Base-by-base conservation (phyloP, 169 alveolate species). In the Miamiensis avidus region DNA sequence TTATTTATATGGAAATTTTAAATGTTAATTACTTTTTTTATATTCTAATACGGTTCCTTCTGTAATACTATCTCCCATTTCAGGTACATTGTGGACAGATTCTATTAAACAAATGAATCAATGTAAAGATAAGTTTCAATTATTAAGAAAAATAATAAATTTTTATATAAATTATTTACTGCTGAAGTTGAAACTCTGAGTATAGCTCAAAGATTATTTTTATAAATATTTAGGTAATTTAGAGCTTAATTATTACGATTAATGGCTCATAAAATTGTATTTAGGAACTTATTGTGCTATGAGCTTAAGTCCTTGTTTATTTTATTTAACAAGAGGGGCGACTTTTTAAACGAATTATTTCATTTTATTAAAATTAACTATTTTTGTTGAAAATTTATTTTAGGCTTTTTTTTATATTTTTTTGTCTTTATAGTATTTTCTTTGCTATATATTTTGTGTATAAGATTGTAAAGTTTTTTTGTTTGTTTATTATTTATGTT, bases 11-110 rank as follows among this genome's bases (percentile, higher is more conserved):
- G 28, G 34, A 31, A 27, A 76, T 0, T 30, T 15, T 29, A n/a
- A 30, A 29, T 29, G 49, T 1, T 29, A 29, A 28, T 74, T 91
- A 91, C 93, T 82, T 87, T 90, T 90, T 26, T 76, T 75, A 69
- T 84, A 89, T 74, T 85, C 84, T 76, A 84, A 81, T 31, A 93
- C 88, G 29, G 89, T 88, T 30, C 96, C 96, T 89, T 93, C 96
- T 49, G 93, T 91, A 69, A 93, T 93, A 0, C 94, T 89, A 76
- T 93, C 96, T 76, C 96, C 96, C 96, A 93, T 93, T 75, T 91
- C 69, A 77, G 96, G 96, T 29, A 91, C 94, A 84, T 93, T 88
- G 64, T 89, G 83, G 31, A 88, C 83, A 81, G 81, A n/a, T 30
- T 83, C 89, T 89, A 76, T n/a, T n/a, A n/a, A n/a, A n/a, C n/a